Conservation (phyloP, 2,329 filamentous ascomycete species). For the Fusarium sp. region DNA sequence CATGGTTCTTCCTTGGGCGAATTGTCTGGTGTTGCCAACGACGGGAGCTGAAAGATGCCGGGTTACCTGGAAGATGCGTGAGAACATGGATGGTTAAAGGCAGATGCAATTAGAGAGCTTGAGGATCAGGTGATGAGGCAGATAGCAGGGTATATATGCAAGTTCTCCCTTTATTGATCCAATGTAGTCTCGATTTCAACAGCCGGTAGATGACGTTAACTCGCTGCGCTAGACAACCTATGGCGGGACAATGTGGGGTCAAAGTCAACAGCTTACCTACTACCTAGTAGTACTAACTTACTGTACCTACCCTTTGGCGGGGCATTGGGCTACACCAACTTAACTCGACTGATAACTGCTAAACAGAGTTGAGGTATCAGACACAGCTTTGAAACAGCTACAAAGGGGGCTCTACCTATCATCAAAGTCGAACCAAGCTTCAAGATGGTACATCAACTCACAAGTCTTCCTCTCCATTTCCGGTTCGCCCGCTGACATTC, state of each 20-base stretch:
- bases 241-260: constrained; percentile 29
- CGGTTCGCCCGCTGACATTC: constrained; percentile 20
- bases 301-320: constrained; percentile 25
- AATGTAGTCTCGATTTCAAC: constrained; percentile 11
- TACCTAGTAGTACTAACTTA: too few relatives aligned
- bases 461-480: not conserved
- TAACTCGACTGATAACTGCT: constrained; percentile 22
- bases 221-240: constrained; percentile 2
- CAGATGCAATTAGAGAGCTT: constrained; percentile 1
- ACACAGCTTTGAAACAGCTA: constrained; percentile 8
- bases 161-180: constrained; percentile 8
- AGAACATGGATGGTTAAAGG: constrained; percentile 69
- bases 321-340: constrained; percentile 20
- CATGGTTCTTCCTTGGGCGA: constrained; percentile 52
- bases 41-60: constrained; percentile 67
- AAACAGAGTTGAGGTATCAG: not conserved
- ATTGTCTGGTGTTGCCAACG: constrained; percentile 47
- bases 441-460: constrained; percentile 28
- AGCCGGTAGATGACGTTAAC: constrained; percentile 32
- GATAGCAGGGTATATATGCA: not conserved
- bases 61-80: constrained; percentile 76
- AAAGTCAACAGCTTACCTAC: not conserved
- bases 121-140: not conserved
- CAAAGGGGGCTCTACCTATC: not conserved
- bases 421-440: not conserved